phyloP scores from a whole-genome alignment of 2,329 filamentous ascomycete species.

The Xylariaceae sp. region DNA sequence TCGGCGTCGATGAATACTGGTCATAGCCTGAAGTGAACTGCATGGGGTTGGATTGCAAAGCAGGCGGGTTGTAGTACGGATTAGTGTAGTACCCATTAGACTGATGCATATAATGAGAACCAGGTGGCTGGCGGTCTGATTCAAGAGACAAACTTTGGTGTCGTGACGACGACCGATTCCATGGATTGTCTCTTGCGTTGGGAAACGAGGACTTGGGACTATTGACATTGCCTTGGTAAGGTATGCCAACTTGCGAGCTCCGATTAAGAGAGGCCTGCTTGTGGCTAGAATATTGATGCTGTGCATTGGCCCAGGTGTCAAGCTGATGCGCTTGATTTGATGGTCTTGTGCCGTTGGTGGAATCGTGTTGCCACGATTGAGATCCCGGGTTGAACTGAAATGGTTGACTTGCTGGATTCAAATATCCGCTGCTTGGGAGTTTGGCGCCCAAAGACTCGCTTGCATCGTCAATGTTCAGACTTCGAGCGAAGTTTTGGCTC shows the following conservation, averaged over 20 bases:
- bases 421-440: conserved; percentile 16
- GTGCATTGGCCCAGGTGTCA: conserved; percentile 32
- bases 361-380: conserved; percentile 42
- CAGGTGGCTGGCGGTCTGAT: conserved; percentile 35
- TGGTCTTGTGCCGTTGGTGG: conserved; percentile 12
- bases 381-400: conserved; percentile 47
- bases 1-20: conserved; percentile 32
- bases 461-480: conserved; percentile 33
- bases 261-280: conserved; percentile 31
- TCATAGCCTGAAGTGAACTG: conserved; percentile 37
- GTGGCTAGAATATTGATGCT: conserved; percentile 14
- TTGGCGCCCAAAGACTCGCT: conserved; percentile 15
- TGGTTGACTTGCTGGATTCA: conserved; percentile 27
- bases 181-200: conserved; percentile 32
- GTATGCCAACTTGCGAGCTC: conserved; percentile 33
- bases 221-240: conserved; percentile 28
- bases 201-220: conserved; percentile 30
- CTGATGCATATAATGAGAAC: conserved; percentile 32
- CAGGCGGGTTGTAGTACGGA: conserved; percentile 33
- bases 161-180: conserved; percentile 35
- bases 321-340: conserved; percentile 26
- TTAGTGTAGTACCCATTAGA: conserved; percentile 29
- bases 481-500: conserved; percentile 31
- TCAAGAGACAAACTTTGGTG: conserved; percentile 35
- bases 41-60: conserved; percentile 36